Conservation (phyloP, 2,329 filamentous ascomycete genomes). For the Thelonectria discophora region DNA sequence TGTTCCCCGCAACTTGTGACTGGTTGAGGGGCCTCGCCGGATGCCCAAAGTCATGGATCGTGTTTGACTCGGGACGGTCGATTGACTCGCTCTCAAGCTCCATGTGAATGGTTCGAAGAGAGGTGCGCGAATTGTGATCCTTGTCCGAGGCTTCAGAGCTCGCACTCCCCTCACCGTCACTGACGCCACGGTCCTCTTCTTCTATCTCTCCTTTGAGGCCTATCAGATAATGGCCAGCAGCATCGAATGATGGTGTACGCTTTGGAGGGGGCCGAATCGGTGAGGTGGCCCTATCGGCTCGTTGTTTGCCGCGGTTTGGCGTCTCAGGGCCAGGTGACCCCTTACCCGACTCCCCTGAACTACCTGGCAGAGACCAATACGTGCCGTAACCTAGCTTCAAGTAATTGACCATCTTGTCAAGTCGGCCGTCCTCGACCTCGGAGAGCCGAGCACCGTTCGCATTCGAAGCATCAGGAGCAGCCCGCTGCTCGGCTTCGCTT, state of each 20-base stretch:
- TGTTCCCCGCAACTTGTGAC: constrained; percentile 48
- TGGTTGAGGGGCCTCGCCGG: constrained; percentile 45
- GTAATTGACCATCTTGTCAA: constrained; percentile 69
- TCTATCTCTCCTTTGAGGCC: constrained; percentile 73
- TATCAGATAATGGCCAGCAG: constrained; percentile 67
- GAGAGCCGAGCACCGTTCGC: constrained; percentile 31
- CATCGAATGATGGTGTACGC: constrained; percentile 41
- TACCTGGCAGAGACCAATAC: constrained; percentile 64
- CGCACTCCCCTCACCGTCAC: constrained; percentile 44
- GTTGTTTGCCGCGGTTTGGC: constrained; percentile 27
- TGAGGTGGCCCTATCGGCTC: constrained; percentile 22
- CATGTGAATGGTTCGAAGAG: constrained; percentile 73
- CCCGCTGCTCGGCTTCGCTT: not conserved
- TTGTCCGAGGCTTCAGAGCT: constrained; percentile 45
- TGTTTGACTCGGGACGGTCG: constrained; percentile 54
- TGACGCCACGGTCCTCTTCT: constrained; percentile 45
- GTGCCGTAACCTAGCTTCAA: constrained; percentile 74
- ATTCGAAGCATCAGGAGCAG: not conserved
- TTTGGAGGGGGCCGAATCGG: constrained; percentile 23
- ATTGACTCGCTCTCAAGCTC: constrained; percentile 61
- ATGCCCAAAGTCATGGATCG: constrained; percentile 56
- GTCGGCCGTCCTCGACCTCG: constrained; percentile 47
- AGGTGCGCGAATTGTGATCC: constrained; percentile 62
- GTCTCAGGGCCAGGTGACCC: constrained; percentile 23
- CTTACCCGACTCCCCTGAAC: constrained; percentile 30